Base-by-base conservation (phyloP, 1,139 yeast species). In the Taphrina betulina region DNA sequence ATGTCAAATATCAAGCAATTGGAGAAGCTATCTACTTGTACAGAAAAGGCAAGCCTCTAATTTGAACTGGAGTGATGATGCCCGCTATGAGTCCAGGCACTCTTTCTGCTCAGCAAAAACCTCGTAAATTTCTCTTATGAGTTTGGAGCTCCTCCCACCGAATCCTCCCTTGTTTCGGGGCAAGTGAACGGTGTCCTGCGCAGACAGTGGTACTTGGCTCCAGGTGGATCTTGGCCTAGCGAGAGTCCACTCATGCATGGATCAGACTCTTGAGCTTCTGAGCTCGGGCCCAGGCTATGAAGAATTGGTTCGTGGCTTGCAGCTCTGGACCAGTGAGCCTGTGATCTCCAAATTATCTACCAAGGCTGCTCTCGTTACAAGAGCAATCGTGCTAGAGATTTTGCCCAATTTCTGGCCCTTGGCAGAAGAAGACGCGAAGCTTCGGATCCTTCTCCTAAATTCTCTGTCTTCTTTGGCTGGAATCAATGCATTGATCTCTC, bases 351-450 rank as follows among this genome's bases (percentile, higher is more conserved):
- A 35, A 31, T 10, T 38, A 7, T 10, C 37, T 16, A 14, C 46
- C 3, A 22, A 41, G 16, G 54, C 38, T 31, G 54, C 45, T 20
- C 29, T 31, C 12, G 31, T 40, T 10, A 34, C 38, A 2, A 29
- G 37, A 7, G 23, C 37, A 12, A 8, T 50, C 16, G 54, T 50
- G 5, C 31, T 14, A 5, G 40, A 29, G 3, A 34, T 50, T 19
- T 16, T 50, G n/a, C 54, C 54, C 14, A 33, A 33, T 24, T 29
- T 40, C 17, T 50, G 54, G 54, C 24, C 26, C 5, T 29, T 43
- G 4, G 26, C 20, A 5, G 3, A 12, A 3, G 23, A 19, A 4
- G 40, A 41, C 12, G 5, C 20, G 12, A 7, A 8, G 8, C 20
- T 50, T 23, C 23, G 24, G 23, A 2, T 2, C 3, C 17, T 33